Evolutionary conservation across 257 asterid genomes (phyloP).

Genomic region (Cinchona pubescens): DNA sequence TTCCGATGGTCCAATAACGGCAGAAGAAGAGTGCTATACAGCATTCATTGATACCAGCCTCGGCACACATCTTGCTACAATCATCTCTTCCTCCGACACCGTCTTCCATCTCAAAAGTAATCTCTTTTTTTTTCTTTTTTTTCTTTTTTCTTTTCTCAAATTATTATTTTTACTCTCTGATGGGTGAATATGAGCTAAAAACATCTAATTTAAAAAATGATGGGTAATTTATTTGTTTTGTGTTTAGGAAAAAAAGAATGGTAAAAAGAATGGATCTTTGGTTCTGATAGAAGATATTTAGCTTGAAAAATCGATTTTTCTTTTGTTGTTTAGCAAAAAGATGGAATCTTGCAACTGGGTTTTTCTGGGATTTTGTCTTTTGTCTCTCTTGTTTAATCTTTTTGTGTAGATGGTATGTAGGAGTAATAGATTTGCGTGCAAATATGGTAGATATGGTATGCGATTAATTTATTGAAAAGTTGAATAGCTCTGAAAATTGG

Average conservation of each 20-base stretch:
- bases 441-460: background rate
- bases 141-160: background rate
- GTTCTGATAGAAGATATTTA: background rate
- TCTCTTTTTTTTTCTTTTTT: background rate
- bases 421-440: background rate
- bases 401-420: no score
- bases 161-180: no score
- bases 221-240: background rate
- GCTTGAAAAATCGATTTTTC: background rate
- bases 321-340: background rate
- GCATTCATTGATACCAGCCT: constrained; percentile 67
- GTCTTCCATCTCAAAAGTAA: constrained; percentile 58
- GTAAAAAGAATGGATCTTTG: background rate
- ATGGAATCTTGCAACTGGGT: background rate
- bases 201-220: background rate
- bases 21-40: constrained; percentile 19
- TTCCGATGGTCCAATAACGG: constrained; percentile 17
- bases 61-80: constrained; percentile 53
- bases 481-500: background rate
- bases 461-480: background rate
- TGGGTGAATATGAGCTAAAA: background rate
- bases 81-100: constrained; percentile 44
- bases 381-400: background rate
- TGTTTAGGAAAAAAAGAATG: background rate
- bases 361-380: background rate